Conservation (phyloP, 345 rosid genomes). For the Rhizophora apiculata region DNA sequence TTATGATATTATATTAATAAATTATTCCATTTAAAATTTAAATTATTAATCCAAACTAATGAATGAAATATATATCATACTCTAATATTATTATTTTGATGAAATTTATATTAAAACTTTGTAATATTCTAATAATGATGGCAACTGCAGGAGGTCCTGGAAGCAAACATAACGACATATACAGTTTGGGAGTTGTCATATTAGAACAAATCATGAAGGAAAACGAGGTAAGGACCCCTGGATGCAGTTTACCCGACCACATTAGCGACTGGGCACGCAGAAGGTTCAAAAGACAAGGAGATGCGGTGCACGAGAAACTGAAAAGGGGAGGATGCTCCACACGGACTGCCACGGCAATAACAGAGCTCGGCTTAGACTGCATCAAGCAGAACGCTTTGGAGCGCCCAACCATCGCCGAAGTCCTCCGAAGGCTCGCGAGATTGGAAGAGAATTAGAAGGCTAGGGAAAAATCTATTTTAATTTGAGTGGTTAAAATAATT, state of each 20-base stretch:
- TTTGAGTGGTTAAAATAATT: too few relatives aligned
- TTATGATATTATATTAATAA: too few relatives aligned
- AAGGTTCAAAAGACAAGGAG: background rate
- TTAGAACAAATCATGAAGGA: constrained; percentile 10
- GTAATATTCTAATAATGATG: too few relatives aligned
- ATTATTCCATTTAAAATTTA: too few relatives aligned
- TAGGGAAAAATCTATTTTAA: too few relatives aligned
- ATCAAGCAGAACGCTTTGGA: background rate
- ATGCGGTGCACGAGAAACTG: background rate
- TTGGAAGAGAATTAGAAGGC: background rate
- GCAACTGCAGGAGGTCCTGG: constrained; percentile 3
- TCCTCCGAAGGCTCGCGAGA: background rate
- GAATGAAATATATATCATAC: too few relatives aligned
- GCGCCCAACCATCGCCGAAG: constrained; percentile 5
- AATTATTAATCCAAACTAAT: too few relatives aligned
- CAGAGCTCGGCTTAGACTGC: constrained; percentile 7
- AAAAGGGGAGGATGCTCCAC: background rate
- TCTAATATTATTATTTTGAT: too few relatives aligned
- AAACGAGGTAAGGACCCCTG: background rate
- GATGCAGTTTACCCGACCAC: background rate
- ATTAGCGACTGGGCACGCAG: background rate
- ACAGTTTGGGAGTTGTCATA: constrained; percentile 2
- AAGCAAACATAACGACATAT: constrained; percentile 2
- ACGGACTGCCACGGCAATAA: background rate
- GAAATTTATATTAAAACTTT: too few relatives aligned